A percentile compares a stretch with the other conserved stretches of the same genome.
phyloP scores from a whole-genome alignment of 805 yeast genomes.

The Saccharomyces kudriavzevii region DNA sequence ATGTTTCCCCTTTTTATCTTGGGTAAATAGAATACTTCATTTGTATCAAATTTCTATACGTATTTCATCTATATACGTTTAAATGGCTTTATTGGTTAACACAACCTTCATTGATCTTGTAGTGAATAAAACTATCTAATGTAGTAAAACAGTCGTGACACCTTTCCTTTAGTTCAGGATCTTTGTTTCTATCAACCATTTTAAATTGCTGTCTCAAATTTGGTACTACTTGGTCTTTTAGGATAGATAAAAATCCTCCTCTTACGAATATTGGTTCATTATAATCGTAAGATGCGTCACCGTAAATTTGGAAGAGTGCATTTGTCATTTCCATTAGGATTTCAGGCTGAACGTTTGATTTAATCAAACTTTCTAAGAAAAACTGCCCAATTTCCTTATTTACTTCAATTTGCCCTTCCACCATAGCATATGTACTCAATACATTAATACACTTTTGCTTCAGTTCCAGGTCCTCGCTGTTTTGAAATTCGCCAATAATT shows the following conservation, averaged over 20 bases:
- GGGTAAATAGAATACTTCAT: no score
- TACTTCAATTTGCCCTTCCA: constrained; percentile 37
- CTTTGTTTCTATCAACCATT: constrained; percentile 57
- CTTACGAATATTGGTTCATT: constrained; percentile 61
- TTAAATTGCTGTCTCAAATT: constrained; percentile 48
- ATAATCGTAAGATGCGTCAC: constrained; percentile 60
- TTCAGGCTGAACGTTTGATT: constrained; percentile 27
- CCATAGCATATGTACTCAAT: constrained; percentile 42
- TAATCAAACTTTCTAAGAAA: constrained; percentile 30
- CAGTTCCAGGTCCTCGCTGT: constrained; percentile 31
- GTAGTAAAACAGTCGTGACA: constrained; percentile 63
- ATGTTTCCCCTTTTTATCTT: not conserved
- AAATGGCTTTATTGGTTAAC: not conserved
- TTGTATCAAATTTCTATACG: not conserved
- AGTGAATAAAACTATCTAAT: constrained; percentile 66
- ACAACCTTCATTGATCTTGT: constrained; percentile 46
- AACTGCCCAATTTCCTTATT: constrained; percentile 41
- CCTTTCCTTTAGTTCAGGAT: constrained; percentile 46
- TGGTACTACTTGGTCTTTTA: constrained; percentile 37
- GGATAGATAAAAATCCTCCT: constrained; percentile 36
- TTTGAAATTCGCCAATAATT: not conserved
- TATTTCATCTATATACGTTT: not conserved
- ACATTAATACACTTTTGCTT: constrained; percentile 38
- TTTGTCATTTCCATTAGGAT: constrained; percentile 55
- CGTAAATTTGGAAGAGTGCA: constrained; percentile 67